These are phyloP conservation scores for Coniferiporia weirii DNA, from an alignment of 1,284 basidiomycete species.

Conservation along the genomic window DNA sequence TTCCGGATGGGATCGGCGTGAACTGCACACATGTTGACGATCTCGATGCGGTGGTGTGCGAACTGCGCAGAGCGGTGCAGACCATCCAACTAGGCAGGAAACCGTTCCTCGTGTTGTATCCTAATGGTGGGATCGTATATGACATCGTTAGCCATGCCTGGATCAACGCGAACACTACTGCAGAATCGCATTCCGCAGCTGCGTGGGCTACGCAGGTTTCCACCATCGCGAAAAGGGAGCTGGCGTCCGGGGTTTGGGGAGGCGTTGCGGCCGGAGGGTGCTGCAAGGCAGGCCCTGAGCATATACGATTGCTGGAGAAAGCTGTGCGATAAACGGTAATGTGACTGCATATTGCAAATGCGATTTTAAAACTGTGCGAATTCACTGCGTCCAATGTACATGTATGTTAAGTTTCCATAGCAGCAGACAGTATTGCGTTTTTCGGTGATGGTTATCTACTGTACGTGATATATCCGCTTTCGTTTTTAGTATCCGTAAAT, in stretches of 20 bases:
- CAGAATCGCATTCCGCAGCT: constrained; percentile 8
- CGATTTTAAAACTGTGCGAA: too few relatives aligned
- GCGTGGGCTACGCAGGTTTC: constrained; percentile 44
- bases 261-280: constrained; percentile 68
- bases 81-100: constrained; percentile 10
- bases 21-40: constrained; percentile 59
- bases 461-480: too few relatives aligned
- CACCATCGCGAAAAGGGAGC: constrained; percentile 25
- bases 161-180: constrained; percentile 24
- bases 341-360: too few relatives aligned
- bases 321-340: not conserved
- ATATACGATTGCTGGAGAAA: constrained; percentile 39
- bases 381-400: too few relatives aligned
- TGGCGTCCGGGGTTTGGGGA: constrained; percentile 36
- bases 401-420: too few relatives aligned
- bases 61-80: constrained; percentile 28
- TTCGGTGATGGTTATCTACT: too few relatives aligned
- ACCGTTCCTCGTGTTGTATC: constrained; percentile 66
- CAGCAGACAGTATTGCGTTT: too few relatives aligned
- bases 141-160: constrained; percentile 46
- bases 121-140: constrained; percentile 63
- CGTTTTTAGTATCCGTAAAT: too few relatives aligned
- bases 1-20: constrained; percentile 55
- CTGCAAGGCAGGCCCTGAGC: constrained; percentile 55
- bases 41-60: constrained; percentile 32